Evolutionary conservation across 805 yeast genomes (phyloP), one percentile per base, ranked within the genome.

Genomic region (Myxozyma vanderwaltii): DNA sequence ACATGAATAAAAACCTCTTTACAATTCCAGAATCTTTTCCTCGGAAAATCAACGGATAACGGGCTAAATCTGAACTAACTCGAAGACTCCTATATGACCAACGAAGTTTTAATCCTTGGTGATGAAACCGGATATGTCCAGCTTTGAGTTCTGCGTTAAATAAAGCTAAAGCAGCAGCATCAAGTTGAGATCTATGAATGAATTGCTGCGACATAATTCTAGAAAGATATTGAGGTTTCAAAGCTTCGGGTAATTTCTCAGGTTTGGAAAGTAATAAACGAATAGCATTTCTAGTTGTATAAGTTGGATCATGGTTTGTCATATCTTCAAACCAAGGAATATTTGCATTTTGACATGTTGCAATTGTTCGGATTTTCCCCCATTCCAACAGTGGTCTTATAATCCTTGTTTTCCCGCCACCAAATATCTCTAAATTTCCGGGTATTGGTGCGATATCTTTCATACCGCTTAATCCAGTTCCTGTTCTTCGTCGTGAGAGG

Each of bases 321-420:
- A 73, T 68, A 66, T 89, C 96, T 66, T 88, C 91, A 68, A 85
- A 83, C 92, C 94, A 88, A 0, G 60, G 50, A 0, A 88, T 63
- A 1, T 64, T 55, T 21, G 76, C 69, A 0, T 54, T 48, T 8
- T 54, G 41, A 54, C 91, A 86, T 12, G 81, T 80, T 0, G 75
- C 68, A 4, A 76, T 71, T 2, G 86, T 74, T 0, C 77, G 75
- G 0, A 59, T 12, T 67, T 89, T 88, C 0, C 67, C 50, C 19
- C 76, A 67, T 0, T 64, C 69, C 26, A 87, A 71, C 51, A 88
- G 68, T 0, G 95, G 95, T 19, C 91, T 69, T 39, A 75, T 27
- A 51, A 79, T 33, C 27, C 64, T 44, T 61, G 77, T 13, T 7
- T 49, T 39, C 38, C 40, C 59, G 33, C 44, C 38, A 19, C 59